Base-by-base conservation (phyloP, 2,329 filamentous ascomycete genomes). In the Epichloe sp. region DNA sequence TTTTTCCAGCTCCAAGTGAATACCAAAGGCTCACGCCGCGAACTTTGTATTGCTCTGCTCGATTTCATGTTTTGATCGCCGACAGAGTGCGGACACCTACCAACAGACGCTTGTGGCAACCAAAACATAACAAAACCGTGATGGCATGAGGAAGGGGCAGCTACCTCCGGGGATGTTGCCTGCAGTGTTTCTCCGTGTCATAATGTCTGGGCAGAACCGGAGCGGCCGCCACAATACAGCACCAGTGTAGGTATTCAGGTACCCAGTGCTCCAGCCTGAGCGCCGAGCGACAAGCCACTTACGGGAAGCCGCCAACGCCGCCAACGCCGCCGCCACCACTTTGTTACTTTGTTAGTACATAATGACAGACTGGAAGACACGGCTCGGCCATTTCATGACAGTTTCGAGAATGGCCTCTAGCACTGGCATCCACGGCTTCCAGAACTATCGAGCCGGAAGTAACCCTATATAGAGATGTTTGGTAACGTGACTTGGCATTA, bases 1-100 rank as follows among this genome's bases (percentile, higher is more conserved):
- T 48, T 38, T 44, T 52, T 31, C 11, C 40, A 44, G 35, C 19
- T 23, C 34, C 26, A 10, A 17, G 19, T 17, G 35, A 23, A 49
- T 52, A 35, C 51, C 51, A 49, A 43, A 47, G 43, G 35, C 47
- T 52, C 43, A 31, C 44, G 31, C 35, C 52, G 41, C 26, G n/a
- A 46, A 36, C 7, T 36, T 14, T 31, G 5, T 31, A 23, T 23
- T 37, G 10, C 31, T 23, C 21, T 26, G 40, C 23, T 8, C 41
- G 37, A n/a, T 40, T 44, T 7, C 19, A 35, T 23, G 14, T 17
- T 31, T 40, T 15, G 31, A 44, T 49, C n/a, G 26, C n/a, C 44
- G 44, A 46, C 11, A 21, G 44, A 19, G 31, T 21, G 44, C n/a
- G 44, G 44, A 15, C 44, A 37, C n/a, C 26, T 31, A 17, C 17